phyloP scores from a whole-genome alignment of 2,329 filamentous ascomycete genomes.

The Fusarium nematophilum region DNA sequence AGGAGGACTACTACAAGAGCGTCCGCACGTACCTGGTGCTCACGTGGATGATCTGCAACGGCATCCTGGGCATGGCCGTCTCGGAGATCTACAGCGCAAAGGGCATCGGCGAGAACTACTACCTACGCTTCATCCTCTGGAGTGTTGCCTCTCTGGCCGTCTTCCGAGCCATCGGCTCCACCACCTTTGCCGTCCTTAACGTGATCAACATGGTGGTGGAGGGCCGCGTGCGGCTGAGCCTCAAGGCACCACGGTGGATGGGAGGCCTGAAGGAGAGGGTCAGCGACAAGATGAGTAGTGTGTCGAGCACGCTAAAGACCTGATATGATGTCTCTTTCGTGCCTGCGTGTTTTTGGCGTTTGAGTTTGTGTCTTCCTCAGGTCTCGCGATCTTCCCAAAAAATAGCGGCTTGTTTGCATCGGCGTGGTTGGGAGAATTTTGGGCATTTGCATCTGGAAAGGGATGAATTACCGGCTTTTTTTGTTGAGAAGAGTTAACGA shows the following conservation, averaged over 20 bases:
- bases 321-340: conserved; percentile 32
- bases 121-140: conserved; percentile 95
- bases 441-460: conserved; percentile 18
- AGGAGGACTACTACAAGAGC: conserved; percentile 98
- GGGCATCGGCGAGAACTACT: conserved; percentile 83
- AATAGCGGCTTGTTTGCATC: conserved; percentile 22
- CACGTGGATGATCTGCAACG: conserved; percentile 92
- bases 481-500: conserved; percentile 14
- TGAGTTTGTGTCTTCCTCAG: conserved; percentile 2
- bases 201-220: conserved; percentile 87
- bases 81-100: conserved; percentile 83
- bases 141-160: conserved; percentile 85
- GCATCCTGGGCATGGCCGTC: conserved; percentile 91
- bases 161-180: conserved; percentile 86
- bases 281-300: conserved; percentile 61
- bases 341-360: neutral
- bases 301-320: conserved; percentile 57
- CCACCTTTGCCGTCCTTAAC: conserved; percentile 86
- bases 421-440: conserved; percentile 28
- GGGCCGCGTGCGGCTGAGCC: conserved; percentile 74
- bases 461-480: conserved; percentile 7
- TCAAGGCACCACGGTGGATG: conserved; percentile 66
- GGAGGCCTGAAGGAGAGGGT: conserved; percentile 57
- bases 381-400: neutral
- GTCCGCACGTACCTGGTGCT: conserved; percentile 99